Evolutionary conservation across 2,329 filamentous ascomycete genomes (phyloP), one percentile per base, ranked within the genome.

Genomic region (Diatrype stigma): DNA sequence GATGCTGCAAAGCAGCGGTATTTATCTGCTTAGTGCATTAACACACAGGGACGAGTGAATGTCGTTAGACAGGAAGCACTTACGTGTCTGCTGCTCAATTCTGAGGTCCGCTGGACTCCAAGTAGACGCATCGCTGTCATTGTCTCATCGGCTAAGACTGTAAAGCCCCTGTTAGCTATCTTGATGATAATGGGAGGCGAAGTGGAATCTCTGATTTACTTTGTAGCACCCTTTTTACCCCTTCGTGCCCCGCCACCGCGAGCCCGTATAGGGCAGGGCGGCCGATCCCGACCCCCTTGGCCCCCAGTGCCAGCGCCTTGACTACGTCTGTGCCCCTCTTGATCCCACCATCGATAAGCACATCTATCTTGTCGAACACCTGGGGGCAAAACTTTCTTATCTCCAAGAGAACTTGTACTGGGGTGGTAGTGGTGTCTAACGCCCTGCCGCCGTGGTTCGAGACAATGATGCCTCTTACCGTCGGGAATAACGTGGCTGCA

Each of bases 381-480:
- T 70, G 60, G 2, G 70, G 67, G 11, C 64, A 64, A 44, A 60
- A 53, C 8, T 56, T 60, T 38, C 63, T 62, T 28, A 71, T 62
- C 51, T 71, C 69, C 3, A 70, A 55, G 42, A 70, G 54, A 0
- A 62, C 59, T n/a, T 70, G 54, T 12, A 70, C 60, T 7, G 68
- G 59, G 0, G 68, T 61, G 57, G 57, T 66, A 47, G 50, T 74
- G 63, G 61, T 74, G 37, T 96, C 92, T 46, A 89, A 74, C 26
- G 89, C 89, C 42, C 92, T 79, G 0, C 92, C 92, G 46, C 92
- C 92, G 66, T 96, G 92, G 68, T 96, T 96, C 16, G 89, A 94
- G 14, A 96, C 75, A 48, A 96, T 87, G 53, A 96, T 88, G 14
- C 87, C 92, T 61, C 84, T 83, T 32, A 96, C 80, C 54, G 87